Percentiles rank a stretch among this genome's conserved stretches.
Evolutionary conservation across 1,284 basidiomycete genomes (phyloP).

Genomic region (Ceratobasidium sp.): DNA sequence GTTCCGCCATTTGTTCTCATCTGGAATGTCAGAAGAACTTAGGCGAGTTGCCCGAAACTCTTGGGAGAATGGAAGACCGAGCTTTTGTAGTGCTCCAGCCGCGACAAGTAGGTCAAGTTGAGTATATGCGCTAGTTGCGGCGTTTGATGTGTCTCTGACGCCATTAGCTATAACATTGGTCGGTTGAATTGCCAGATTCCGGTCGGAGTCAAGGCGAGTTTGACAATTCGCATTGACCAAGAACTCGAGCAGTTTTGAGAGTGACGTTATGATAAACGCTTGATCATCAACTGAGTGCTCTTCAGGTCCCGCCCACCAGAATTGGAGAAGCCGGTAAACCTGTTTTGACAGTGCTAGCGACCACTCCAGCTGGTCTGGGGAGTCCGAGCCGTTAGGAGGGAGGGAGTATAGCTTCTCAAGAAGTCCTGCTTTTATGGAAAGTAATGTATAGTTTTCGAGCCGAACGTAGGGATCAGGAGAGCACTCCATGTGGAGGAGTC

Average conservation of each 20-base stretch:
- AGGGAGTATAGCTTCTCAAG: slow-evolving; percentile 8
- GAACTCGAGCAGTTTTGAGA: not conserved
- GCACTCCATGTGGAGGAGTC: not conserved
- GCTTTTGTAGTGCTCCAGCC: not conserved
- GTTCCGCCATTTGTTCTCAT: not conserved
- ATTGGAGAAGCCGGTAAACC: slow-evolving; percentile 3
- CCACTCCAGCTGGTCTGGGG: not conserved
- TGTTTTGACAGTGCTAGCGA: not conserved
- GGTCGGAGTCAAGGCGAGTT: not conserved
- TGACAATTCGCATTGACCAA: not conserved
- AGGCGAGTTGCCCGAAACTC: not conserved
- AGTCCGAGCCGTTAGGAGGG: not conserved
- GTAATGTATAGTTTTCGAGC: not conserved
- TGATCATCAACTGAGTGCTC: not conserved
- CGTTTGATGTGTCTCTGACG: not conserved
- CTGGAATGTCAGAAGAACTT: not conserved
- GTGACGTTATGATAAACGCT: slow-evolving; percentile 11
- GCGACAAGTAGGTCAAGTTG: not conserved
- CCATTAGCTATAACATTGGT: not conserved
- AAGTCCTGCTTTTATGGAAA: not conserved
- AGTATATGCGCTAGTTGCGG: not conserved
- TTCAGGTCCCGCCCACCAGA: not conserved
- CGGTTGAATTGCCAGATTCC: not conserved
- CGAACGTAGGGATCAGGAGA: not conserved
- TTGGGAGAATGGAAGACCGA: not conserved